These are phyloP conservation scores for Debaryomyces udenii DNA, from an alignment of 1,139 yeast genomes.

Conservation along the genomic window DNA sequence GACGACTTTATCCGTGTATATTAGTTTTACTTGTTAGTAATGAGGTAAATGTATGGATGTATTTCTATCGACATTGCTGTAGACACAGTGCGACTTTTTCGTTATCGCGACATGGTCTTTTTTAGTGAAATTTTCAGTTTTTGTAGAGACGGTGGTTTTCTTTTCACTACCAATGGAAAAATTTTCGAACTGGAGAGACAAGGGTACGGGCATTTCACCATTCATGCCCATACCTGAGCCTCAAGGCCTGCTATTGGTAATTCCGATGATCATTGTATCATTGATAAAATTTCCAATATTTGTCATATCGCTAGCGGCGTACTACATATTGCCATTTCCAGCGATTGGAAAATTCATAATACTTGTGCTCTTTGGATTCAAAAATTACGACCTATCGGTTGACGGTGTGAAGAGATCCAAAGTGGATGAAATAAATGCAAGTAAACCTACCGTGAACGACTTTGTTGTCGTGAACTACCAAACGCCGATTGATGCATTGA, in stretches of 20 bases:
- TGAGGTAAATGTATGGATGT: conserved; percentile 13
- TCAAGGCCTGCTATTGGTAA: conserved; percentile 9
- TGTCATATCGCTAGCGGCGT: conserved; percentile 21
- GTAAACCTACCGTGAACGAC: conserved; percentile 46
- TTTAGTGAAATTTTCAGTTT: too few species aligned
- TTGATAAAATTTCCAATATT: conserved; percentile 33
- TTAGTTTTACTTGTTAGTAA: conserved; percentile 20
- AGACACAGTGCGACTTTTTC: too few species aligned
- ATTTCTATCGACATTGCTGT: conserved; percentile 7
- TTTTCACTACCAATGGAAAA: conserved; percentile 58
- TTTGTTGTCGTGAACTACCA: conserved; percentile 55
- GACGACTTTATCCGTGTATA: conserved; percentile 19
- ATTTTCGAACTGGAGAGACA: conserved; percentile 74
- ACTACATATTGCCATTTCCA: conserved; percentile 20
- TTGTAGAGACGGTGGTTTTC: neutral
- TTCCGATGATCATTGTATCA: conserved; percentile 20
- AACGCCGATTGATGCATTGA: conserved; percentile 57
- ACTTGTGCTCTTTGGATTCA: conserved; percentile 28
- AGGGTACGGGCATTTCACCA: conserved; percentile 82
- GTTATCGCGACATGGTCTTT: too few species aligned
- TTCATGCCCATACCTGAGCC: conserved; percentile 53
- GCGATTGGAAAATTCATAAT: conserved; percentile 20
- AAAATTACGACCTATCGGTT: conserved; percentile 42
- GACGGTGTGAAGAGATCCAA: conserved; percentile 57
- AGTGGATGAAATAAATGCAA: conserved; percentile 27